These are phyloP conservation scores for Dothideomycetidae sp. DNA, from an alignment of 2,329 filamentous ascomycete species.

Conservation along the genomic window DNA sequence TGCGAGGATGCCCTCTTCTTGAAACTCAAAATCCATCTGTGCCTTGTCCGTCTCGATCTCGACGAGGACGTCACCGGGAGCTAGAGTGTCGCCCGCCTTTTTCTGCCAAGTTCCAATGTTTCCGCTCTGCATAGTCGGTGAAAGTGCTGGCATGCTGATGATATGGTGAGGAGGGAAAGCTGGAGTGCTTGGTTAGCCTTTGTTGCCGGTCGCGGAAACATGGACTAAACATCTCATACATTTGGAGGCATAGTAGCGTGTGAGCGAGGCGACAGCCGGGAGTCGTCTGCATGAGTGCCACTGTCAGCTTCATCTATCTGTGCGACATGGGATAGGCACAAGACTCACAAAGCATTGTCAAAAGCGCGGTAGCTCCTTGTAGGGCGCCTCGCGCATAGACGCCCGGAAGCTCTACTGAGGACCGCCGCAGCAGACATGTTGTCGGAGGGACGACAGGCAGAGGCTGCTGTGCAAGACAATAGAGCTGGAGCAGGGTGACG, in stretches of 20 bases:
- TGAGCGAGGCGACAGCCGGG: constrained; percentile 45
- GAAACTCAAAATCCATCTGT: constrained; percentile 99
- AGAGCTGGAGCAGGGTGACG: constrained; percentile 13
- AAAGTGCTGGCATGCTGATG: constrained; percentile 95
- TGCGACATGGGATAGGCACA: constrained; percentile 7
- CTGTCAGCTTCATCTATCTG: constrained; percentile 15
- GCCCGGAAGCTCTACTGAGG: constrained; percentile 31
- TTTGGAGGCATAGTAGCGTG: constrained; percentile 55
- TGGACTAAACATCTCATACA: constrained; percentile 34
- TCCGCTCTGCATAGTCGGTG: constrained; percentile 91
- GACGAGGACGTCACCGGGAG: constrained; percentile 86
- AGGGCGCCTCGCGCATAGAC: constrained; percentile 26
- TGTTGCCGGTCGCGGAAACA: constrained; percentile 1
- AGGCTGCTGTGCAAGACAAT: background rate
- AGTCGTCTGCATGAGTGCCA: constrained; percentile 23
- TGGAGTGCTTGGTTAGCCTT: constrained; percentile 28
- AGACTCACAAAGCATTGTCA: constrained; percentile 22
- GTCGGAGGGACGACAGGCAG: constrained; percentile 12
- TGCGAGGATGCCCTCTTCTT: constrained; percentile 90
- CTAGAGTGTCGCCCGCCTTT: constrained; percentile 76
- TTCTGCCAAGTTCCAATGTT: constrained; percentile 98
- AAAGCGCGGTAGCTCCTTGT: constrained; percentile 21
- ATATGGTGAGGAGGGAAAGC: constrained; percentile 90
- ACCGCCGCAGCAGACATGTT: constrained; percentile 41
- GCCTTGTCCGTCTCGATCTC: constrained; percentile 96